A percentile compares a stretch with the other conserved stretches of the same genome.
phyloP scores from a whole-genome alignment of 129 eudicot species.

The Saussurea involucrata region DNA sequence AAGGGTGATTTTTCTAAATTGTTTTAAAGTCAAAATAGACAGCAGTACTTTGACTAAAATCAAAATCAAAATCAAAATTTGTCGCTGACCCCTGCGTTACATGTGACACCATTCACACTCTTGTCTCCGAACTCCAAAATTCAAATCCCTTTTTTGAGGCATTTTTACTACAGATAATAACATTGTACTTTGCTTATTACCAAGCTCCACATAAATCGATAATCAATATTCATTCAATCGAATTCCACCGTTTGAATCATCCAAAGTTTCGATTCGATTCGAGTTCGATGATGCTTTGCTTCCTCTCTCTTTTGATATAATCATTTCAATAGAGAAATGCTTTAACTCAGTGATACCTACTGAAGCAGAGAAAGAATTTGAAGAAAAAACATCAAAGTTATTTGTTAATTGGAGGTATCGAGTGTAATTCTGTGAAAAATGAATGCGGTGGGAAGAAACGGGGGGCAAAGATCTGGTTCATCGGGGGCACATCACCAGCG shows the following conservation, averaged over 20 bases:
- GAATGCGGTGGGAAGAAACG: constrained; percentile 50
- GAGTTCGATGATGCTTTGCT: background rate
- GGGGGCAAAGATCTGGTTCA: constrained; percentile 56
- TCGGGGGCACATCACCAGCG: constrained; percentile 69
- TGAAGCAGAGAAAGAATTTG: background rate
- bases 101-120: background rate
- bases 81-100: background rate
- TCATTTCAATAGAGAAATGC: background rate
- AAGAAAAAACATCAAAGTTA: background rate
- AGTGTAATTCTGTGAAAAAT: constrained; percentile 18
- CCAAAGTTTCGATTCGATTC: background rate
- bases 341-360: background rate
- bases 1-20: background rate
- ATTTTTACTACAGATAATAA: background rate
- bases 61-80: background rate
- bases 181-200: background rate
- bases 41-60: background rate
- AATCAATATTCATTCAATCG: background rate
- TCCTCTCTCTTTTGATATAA: background rate
- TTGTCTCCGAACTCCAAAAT: background rate
- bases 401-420: background rate
- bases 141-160: background rate
- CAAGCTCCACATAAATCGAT: background rate
- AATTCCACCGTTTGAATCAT: background rate
- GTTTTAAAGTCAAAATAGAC: background rate